Base-by-base conservation (phyloP, 352 stramenopile species). In the Globisporangium cederbergense region DNA sequence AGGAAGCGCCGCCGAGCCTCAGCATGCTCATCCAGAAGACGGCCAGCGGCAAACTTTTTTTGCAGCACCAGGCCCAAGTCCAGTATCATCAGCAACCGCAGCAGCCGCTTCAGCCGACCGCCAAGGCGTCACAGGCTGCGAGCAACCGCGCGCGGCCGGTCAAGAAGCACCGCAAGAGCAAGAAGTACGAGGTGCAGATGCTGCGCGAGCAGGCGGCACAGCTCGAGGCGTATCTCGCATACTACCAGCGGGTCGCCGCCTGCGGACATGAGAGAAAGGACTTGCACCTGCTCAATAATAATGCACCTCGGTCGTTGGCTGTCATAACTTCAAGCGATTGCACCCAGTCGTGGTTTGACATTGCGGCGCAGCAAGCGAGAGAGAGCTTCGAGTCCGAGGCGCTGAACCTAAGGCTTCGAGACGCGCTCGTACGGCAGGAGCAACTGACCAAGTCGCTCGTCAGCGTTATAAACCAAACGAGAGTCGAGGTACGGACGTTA, bases 141-240 rank as follows among this genome's bases (percentile, higher is more conserved):
- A 36, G 13, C 18, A 54, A 16, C 4, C 28, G 25, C 2, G 18
- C 16, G 9, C 1, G 3, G 22, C 46, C 16, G 42, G 28, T 22
- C 28, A 62, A 54, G 42, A 62, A 53, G 57, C 25, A 43, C 28
- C 57, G 43, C 18, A 28, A 32, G 16, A 43, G 57, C 57, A 62
- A 45, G 43, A 62, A 62, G 40, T 32, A 45, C 20, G 57, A 62
- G 43, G 11, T 32, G 16, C 22, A 53, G 57, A 43, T 18, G 14
- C 30, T 62, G 43, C 57, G 57, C 30, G 43, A 54, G 1, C 42
- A 62, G 10, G 30, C 30, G 25, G n/a, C 20, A 8, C 25, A 25
- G 28, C 43, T 62, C 30, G 42, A 62, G 43, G n/a, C 57, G 42
- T 43, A 20, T 11, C 57, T 62, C 42, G 22, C 42, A 10, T 28